phyloP scores from a whole-genome alignment of 495 filamentous ascomycete genomes.

The Massariosphaeria phaeospora region DNA sequence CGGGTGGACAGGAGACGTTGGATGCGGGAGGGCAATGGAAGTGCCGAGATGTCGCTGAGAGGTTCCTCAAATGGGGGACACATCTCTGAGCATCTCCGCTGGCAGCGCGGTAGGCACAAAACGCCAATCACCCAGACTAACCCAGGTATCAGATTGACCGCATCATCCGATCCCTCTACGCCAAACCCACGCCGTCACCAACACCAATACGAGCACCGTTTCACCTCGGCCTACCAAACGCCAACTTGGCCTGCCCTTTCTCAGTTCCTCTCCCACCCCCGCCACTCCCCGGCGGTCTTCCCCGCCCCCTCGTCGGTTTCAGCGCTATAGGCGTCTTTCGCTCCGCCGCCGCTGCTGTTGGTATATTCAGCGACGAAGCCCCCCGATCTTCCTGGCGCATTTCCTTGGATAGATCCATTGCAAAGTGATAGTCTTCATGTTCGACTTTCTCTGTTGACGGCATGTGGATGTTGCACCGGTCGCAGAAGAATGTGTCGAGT shows the following conservation, averaged over 20 bases:
- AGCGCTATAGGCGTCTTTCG: constrained; percentile 3
- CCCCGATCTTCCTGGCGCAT: constrained; percentile 58
- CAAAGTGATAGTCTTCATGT: constrained; percentile 96
- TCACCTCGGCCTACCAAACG: constrained; percentile 32
- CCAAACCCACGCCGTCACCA: too few species aligned
- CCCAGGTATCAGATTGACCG: too few species aligned
- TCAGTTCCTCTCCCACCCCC: constrained; percentile 20
- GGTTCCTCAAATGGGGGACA: too few species aligned
- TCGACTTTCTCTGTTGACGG: constrained; percentile 57
- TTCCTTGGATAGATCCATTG: constrained; percentile 75
- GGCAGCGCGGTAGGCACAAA: too few species aligned
- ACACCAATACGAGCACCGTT: too few species aligned
- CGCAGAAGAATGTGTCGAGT: constrained; percentile 54
- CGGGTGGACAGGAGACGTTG: too few species aligned
- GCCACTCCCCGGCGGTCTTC: constrained; percentile 20
- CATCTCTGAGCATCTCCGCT: too few species aligned
- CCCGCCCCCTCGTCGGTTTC: constrained; percentile 24
- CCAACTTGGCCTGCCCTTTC: constrained; percentile 39
- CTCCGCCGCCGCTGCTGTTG: background rate
- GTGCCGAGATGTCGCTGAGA: too few species aligned
- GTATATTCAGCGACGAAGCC: background rate
- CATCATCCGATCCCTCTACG: too few species aligned
- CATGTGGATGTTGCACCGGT: constrained; percentile 58
- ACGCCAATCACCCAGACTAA: too few species aligned
- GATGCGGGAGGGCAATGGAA: too few species aligned